These are phyloP conservation scores for Fragaria vesca DNA, from an alignment of 306 rosid species.

Conservation along the genomic window DNA sequence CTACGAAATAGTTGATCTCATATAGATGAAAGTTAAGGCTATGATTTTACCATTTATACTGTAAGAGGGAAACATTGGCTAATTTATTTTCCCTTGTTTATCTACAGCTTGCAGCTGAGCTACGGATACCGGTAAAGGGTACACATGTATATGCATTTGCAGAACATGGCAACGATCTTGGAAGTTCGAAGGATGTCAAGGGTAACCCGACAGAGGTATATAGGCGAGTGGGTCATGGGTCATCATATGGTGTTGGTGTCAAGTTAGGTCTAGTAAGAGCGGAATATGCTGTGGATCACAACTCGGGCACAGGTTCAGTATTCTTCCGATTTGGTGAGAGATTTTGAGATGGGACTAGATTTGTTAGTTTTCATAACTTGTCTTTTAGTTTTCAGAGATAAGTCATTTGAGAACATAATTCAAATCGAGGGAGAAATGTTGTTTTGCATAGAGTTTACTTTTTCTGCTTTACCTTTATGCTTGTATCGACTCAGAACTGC, in stretches of 20 bases:
- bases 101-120: slow-evolving; percentile 85
- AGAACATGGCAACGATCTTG: slow-evolving; percentile 93
- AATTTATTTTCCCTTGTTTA: slow-evolving; percentile 8
- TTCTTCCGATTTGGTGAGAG: slow-evolving; percentile 98
- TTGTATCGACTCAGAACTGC: not conserved
- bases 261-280: slow-evolving; percentile 91
- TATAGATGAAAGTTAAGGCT: not conserved
- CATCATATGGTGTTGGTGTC: slow-evolving; percentile 84
- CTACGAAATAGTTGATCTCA: not conserved
- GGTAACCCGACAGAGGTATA: slow-evolving; percentile 97
- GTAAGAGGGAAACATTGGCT: slow-evolving; percentile 13
- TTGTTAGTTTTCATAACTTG: slow-evolving; percentile 25
- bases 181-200: slow-evolving; percentile 84
- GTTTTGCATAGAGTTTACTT: not conserved
- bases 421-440: slow-evolving; percentile 23
- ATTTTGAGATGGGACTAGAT: slow-evolving; percentile 53
- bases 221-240: slow-evolving; percentile 87
- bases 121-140: slow-evolving; percentile 79
- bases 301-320: slow-evolving; percentile 89
- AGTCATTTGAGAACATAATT: slow-evolving; percentile 26
- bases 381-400: slow-evolving; percentile 28
- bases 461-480: not conserved
- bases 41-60: not conserved
- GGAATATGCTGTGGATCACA: slow-evolving; percentile 95
- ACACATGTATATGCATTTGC: slow-evolving; percentile 87